These are phyloP conservation scores for Phytophthora meadii DNA, from an alignment of 352 stramenopile genomes.

Conservation along the genomic window DNA sequence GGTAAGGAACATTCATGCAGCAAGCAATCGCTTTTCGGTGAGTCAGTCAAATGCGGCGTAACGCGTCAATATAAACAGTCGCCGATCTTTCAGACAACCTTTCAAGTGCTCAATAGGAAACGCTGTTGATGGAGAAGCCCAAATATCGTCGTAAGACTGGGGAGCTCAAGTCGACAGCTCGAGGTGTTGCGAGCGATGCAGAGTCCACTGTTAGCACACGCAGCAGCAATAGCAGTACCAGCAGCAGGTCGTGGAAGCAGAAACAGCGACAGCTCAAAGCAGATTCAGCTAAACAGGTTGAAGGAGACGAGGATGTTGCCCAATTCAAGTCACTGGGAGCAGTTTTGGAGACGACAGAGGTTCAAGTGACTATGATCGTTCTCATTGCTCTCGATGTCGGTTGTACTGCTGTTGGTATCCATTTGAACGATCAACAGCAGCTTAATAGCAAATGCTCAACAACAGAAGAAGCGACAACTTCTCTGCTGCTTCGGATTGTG, in stretches of 20 bases:
- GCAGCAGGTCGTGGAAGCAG: constrained; percentile 24
- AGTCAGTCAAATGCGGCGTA: not conserved
- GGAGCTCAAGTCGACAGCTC: constrained; percentile 14
- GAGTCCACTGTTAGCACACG: constrained; percentile 38
- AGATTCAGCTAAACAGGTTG: not conserved
- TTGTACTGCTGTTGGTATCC: constrained; percentile 43
- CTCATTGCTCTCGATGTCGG: constrained; percentile 60
- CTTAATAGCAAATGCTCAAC: constrained; percentile 8
- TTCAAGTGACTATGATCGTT: constrained; percentile 56
- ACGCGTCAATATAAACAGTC: constrained; percentile 30
- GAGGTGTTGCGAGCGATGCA: constrained; percentile 22
- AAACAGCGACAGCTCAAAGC: constrained; percentile 25
- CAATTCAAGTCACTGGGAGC: constrained; percentile 26
- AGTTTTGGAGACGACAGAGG: constrained; percentile 65
- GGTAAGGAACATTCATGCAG: not conserved
- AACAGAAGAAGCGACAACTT: constrained; percentile 4
- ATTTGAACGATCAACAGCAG: constrained; percentile 42
- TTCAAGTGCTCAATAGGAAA: constrained; percentile 20
- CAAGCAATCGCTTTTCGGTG: not conserved
- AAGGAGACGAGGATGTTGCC: not conserved
- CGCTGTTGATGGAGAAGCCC: constrained; percentile 32
- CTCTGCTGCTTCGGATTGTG: constrained; percentile 19
- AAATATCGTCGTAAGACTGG: constrained; percentile 22
- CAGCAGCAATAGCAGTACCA: constrained; percentile 33
- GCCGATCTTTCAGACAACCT: constrained; percentile 35